Conservation (phyloP, 1,139 yeast species). For the Zygoascus meyerae region DNA sequence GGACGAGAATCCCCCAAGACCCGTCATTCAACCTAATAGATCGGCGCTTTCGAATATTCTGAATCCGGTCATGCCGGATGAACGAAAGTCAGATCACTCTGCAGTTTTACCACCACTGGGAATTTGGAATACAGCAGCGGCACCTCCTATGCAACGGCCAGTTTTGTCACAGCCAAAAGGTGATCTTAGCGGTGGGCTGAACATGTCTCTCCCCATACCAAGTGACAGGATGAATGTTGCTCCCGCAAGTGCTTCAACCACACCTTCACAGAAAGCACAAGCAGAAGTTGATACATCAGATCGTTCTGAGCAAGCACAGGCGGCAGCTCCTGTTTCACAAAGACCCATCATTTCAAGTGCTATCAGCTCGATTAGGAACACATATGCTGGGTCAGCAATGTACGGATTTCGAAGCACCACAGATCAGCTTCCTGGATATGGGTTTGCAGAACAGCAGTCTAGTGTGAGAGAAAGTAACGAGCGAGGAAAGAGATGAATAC, state of each 20-base stretch:
- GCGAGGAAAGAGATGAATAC: slow-evolving; percentile 10
- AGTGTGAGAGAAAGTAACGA: slow-evolving; percentile 14
- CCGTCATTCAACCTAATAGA: slow-evolving; percentile 6
- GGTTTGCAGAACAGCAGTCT: slow-evolving; percentile 8
- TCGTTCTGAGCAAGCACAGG: no score
- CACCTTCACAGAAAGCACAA: slow-evolving; percentile 2
- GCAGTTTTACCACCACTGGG: slow-evolving; percentile 8
- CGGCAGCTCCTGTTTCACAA: slow-evolving; percentile 3
- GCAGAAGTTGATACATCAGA: not conserved
- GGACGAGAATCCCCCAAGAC: slow-evolving; percentile 7
- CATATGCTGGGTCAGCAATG: slow-evolving; percentile 2
- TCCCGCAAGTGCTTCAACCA: slow-evolving; percentile 7
- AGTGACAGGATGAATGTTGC: not conserved
- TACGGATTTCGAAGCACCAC: slow-evolving; percentile 10
- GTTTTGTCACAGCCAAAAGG: not conserved
- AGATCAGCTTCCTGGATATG: slow-evolving; percentile 9
- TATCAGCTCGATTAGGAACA: not conserved
- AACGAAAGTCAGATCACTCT: not conserved
- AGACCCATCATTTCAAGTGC: not conserved
- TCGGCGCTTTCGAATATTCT: slow-evolving; percentile 6
- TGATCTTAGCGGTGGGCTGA: not conserved
- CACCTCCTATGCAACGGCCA: not conserved
- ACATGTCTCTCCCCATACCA: no score
- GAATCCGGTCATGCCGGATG: slow-evolving; percentile 5
- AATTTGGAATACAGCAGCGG: slow-evolving; percentile 1